Conservation (phyloP, 2,329 filamentous ascomycete species). For the Aspergillus sp. region DNA sequence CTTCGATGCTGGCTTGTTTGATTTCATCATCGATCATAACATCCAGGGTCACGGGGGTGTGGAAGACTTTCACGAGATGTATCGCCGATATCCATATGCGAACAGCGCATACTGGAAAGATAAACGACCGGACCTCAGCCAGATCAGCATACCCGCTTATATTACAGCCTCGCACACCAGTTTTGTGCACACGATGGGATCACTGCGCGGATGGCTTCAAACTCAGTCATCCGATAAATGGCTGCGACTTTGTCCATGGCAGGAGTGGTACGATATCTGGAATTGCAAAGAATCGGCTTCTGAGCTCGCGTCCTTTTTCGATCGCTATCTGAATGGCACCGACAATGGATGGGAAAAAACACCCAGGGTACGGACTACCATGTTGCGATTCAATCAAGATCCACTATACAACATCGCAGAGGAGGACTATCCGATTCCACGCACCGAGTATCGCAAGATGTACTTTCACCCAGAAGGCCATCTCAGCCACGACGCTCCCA, state of each 20-base stretch:
- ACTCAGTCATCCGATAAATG: conserved; percentile 11
- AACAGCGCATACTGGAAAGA: conserved; percentile 7
- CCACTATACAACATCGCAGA: conserved; percentile 8
- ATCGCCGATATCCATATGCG: background rate
- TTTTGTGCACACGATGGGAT: conserved; percentile 18
- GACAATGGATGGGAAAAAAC: conserved; percentile 14
- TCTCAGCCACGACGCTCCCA: background rate
- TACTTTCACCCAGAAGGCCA: conserved; percentile 8
- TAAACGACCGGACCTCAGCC: conserved; percentile 6
- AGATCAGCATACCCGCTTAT: conserved; percentile 1
- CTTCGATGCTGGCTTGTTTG: conserved; percentile 5
- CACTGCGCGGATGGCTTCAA: conserved; percentile 15
- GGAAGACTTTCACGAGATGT: conserved; percentile 13
- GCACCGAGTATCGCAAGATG: conserved; percentile 13
- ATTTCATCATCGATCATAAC: conserved; percentile 12
- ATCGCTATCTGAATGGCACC: conserved; percentile 11
- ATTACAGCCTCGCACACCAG: conserved; percentile 9
- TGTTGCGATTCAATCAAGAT: conserved; percentile 10
- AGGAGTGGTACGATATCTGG: conserved; percentile 20
- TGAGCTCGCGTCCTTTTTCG: conserved; percentile 13
- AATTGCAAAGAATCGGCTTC: conserved; percentile 8
- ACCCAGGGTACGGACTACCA: conserved; percentile 13
- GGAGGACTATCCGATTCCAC: conserved; percentile 12
- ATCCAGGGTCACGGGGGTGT: conserved; percentile 10
- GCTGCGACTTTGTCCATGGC: conserved; percentile 17